Evolutionary conservation across 257 asterid genomes (phyloP).

Genomic region (Petunia secreta): DNA sequence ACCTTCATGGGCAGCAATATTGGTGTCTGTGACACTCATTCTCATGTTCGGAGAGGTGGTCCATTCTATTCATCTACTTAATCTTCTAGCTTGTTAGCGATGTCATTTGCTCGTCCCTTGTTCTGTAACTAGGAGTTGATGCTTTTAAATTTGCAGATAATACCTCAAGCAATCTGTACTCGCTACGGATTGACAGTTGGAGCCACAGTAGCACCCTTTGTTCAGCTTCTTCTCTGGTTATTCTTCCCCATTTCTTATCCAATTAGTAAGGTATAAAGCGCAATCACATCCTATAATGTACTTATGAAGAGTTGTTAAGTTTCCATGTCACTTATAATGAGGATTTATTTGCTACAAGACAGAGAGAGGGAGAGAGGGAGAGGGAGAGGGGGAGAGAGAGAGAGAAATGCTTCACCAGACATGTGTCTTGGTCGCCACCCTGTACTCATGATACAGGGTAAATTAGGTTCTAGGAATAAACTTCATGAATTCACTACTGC

Average conservation of each 20-base stretch:
- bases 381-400: no score
- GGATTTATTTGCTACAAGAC: neutral
- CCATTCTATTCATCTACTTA: slow-evolving; percentile 23
- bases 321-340: neutral
- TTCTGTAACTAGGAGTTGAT: slow-evolving; percentile 20
- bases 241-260: slow-evolving; percentile 94
- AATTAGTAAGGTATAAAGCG: slow-evolving; percentile 78
- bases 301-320: neutral
- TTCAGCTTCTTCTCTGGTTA: slow-evolving; percentile 85
- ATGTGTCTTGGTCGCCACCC: neutral
- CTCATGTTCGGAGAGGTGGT: slow-evolving; percentile 95
- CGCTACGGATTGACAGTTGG: slow-evolving; percentile 95
- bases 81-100: slow-evolving; percentile 7
- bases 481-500: neutral
- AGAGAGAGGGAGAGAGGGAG: no score
- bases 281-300: neutral
- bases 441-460: neutral
- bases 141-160: slow-evolving; percentile 55
- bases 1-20: slow-evolving; percentile 98
- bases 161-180: slow-evolving; percentile 98
- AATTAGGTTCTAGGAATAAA: slow-evolving; percentile 8
- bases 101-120: slow-evolving; percentile 18
- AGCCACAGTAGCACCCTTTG: slow-evolving; percentile 85
- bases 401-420: slow-evolving; percentile 4
- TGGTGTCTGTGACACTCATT: slow-evolving; percentile 90